Base-by-base conservation (phyloP, 352 stramenopile genomes). In the Globisporangium perplexum region DNA sequence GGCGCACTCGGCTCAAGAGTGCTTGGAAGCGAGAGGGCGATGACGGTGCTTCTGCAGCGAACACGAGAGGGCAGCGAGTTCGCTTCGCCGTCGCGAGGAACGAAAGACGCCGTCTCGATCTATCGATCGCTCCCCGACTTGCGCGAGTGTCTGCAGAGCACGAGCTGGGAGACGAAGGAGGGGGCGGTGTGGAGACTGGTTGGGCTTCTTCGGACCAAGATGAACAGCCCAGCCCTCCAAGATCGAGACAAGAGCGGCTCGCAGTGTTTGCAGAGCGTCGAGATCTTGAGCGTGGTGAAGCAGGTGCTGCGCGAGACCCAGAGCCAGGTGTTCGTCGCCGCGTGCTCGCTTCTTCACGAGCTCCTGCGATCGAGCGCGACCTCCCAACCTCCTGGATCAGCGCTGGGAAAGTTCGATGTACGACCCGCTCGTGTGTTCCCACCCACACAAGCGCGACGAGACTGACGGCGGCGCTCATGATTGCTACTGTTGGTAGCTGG, bases 261-360 rank as follows among this genome's bases (percentile, higher is more conserved):
- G n/a, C 20, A 26, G 18, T 14, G 41, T n/a, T 26, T 5, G n/a
- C 41, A 20, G n/a, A 11, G 44, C 6, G 31, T 64, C 36, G 66
- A 74, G 12, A 56, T 45, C 1, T 26, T 71, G 7, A 4, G 46
- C 0, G 55, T 67, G 10, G 50, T 41, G 5, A 58, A 50, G 11
- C 22, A 46, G 1, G 51, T 52, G 14, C 55, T 71, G 6, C 23
- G 44, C 2, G 64, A 72, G 26, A 1, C 14, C 20, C 48, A 74
- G 23, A 12, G 30, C 0, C 63, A 71, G 47, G 66, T 74, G 1
- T 71, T 71, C 43, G 51, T 71, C n/a, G 63, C 66, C 7, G 59
- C 54, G 1, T 69, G 36, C 12, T 48, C 59, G 0, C 42, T 74
- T n/a, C 47, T 74, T 2, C 30, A 42, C 18, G 24, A 50, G 7